phyloP scores from a whole-genome alignment of 1,284 basidiomycete genomes.

The Kwoniella shivajii region DNA sequence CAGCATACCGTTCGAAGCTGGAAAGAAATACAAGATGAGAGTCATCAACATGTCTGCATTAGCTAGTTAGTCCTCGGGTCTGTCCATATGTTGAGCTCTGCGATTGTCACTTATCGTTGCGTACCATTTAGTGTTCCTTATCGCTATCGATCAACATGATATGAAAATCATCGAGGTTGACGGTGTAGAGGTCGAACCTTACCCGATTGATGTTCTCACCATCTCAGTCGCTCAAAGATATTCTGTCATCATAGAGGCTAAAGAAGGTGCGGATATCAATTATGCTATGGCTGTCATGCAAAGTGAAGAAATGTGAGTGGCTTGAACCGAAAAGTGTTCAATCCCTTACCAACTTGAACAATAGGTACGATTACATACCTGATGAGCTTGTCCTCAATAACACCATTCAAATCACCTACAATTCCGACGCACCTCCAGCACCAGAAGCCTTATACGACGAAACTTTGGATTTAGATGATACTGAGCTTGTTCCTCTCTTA shows the following conservation, averaged over 20 bases:
- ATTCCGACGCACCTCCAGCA: conserved; percentile 30
- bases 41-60: conserved; percentile 72
- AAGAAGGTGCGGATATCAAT: conserved; percentile 79
- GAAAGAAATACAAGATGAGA: conserved; percentile 68
- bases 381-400: conserved; percentile 71
- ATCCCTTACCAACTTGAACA: conserved; percentile 41
- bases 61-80: conserved; percentile 35
- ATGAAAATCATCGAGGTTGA: conserved; percentile 90
- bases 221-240: conserved; percentile 90
- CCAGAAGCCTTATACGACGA: conserved; percentile 27
- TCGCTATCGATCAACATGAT: conserved; percentile 88
- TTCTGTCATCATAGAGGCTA: conserved; percentile 84
- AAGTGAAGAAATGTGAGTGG: conserved; percentile 62
- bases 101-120: neutral
- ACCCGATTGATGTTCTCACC: conserved; percentile 67
- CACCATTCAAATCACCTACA: conserved; percentile 72
- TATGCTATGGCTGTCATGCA: conserved; percentile 90
- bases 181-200: conserved; percentile 77
- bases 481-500: conserved; percentile 52
- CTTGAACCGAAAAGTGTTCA: neutral
- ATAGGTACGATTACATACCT: conserved; percentile 84
- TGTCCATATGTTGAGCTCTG: neutral
- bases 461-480: conserved; percentile 53
- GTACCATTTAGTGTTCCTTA: conserved; percentile 63
- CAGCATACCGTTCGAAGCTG: conserved; percentile 76